phyloP scores from a whole-genome alignment of 768 basidiomycete species.

The Crassisporium funariophilum region DNA sequence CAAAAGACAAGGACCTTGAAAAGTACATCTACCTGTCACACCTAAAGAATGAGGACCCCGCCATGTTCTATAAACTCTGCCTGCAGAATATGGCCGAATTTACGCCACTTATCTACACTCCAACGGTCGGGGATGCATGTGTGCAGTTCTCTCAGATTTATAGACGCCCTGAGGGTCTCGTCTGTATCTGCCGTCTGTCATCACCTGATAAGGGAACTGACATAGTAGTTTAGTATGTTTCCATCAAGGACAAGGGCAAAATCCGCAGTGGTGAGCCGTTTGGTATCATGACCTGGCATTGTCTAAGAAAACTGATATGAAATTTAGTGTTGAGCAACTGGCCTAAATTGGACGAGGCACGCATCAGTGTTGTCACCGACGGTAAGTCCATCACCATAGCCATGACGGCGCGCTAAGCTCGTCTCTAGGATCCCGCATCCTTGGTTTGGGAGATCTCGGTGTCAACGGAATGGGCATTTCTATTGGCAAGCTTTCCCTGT shows the following conservation, averaged over 20 bases:
- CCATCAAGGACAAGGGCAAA: conserved; percentile 81
- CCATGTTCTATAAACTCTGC: conserved; percentile 80
- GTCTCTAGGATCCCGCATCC: conserved; percentile 73
- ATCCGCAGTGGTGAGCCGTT: conserved; percentile 50
- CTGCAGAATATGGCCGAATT: conserved; percentile 68
- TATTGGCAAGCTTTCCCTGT: conserved; percentile 91
- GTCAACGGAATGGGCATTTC: conserved; percentile 87
- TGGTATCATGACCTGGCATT: neutral
- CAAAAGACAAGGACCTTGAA: conserved; percentile 74
- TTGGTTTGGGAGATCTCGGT: conserved; percentile 85
- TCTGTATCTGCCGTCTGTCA: conserved; percentile 33
- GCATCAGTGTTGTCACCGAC: conserved; percentile 92
- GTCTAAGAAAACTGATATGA: conserved; percentile 1
- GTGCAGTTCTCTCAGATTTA: conserved; percentile 81
- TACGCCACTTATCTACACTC: conserved; percentile 87
- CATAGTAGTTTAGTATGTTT: conserved; percentile 57
- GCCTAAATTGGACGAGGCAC: conserved; percentile 72
- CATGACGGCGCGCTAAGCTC: conserved; percentile 17
- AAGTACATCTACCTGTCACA: conserved; percentile 85
- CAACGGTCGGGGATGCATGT: conserved; percentile 91
- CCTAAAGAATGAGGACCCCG: conserved; percentile 70
- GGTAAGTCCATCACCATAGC: too few species aligned
- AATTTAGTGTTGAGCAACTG: conserved; percentile 68
- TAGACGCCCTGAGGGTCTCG: conserved; percentile 71
- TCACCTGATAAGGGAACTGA: conserved; percentile 12